Evolutionary conservation across 768 basidiomycete genomes (phyloP), one percentile per base, ranked within the genome.

Genomic region (Naematelia encephala): DNA sequence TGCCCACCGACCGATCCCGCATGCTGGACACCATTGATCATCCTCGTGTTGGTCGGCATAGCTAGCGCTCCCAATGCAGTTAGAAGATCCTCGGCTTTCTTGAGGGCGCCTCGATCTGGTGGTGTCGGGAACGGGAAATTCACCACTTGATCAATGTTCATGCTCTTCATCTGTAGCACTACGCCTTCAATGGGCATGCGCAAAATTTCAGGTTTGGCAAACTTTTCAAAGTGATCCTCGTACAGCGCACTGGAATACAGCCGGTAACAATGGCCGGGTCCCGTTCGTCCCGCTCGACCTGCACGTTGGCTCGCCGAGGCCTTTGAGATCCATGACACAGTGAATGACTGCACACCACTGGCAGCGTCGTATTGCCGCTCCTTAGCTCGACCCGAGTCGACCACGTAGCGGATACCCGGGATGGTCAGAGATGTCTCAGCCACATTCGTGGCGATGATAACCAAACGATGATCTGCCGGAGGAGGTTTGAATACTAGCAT

Each of bases 51-150:
- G 23, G 71, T 75, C 14, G 81, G 62, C 1, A 76, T 67, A 46
- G 81, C 82, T 46, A 98, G 79, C 0, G 96, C 94, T 22, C 91
- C 92, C 10, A 99, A 84, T 67, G 90, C 83, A 16, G 81, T 84
- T 42, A 99, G 81, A 2, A 86, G 81, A 47, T 81, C 85, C 78
- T 99, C 93, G 1, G 96, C 91, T 70, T 87, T 87, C 57, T 80
- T 82, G 45, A 99, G 80, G 3, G 84, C 82, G 10, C 77, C 69
- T 34, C 87, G 84, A 75, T 96, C 90, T 0, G 96, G 96, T 13
- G 94, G 88, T 0, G 96, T 97, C 1, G 96, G 96, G 79, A 98
- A 98, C 14, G 96, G 96, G 77, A 99, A 99, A 79, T 98, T 98
- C 67, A 90, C 82, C 39, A 98, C 91, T 0, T 90, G 82, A 70